Base-by-base conservation (phyloP, 2,329 filamentous ascomycete genomes). In the Phyllosticta citrichinensis region DNA sequence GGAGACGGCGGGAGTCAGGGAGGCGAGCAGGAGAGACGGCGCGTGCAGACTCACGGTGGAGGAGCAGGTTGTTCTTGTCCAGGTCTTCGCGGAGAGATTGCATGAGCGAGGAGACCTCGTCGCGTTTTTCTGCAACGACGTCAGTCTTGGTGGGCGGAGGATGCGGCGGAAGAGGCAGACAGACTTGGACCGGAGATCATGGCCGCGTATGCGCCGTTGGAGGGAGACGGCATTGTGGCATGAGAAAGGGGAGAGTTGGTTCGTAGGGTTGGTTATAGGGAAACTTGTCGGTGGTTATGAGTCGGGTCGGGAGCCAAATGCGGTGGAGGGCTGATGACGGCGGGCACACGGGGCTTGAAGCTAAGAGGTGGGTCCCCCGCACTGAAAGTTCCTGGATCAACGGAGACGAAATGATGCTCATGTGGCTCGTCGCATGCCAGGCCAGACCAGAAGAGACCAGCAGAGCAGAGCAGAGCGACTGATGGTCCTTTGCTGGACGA, bases 31-130 rank as follows among this genome's bases (percentile, higher is more conserved):
- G 25, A 5, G 20, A 22, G 33, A 55, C 47, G 40, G 61, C 47
- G 27, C 54, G 25, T 35, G 55, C 25, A 33, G 54, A 73, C 81
- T 72, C 75, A 89, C 89, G 79, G 65, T 84, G 74, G 57, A 84
- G 75, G 5, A 80, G 75, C 51, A 92, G 79, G 24, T 76, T 80
- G 56, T 79, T 77, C n/a, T 81, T 78, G 57, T 81, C 73, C 1
- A 91, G 74, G 69, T 93, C 88, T 57, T 80, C 71, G 6, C 79
- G 77, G 51, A 95, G 79, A 52, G 80, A 80, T 51, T 80, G 75
- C 65, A 94, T 75, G 17, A 94, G 75, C 58, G 79, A 77, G 17
- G 80, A 84, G 51, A 93, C 87, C 60, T 88, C 83, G 62, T 83
- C 78, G 61, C 87, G 79, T 75, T 92, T 91, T 82, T 90, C 73